Evolutionary conservation across 2,329 filamentous ascomycete genomes (phyloP).

Genomic region (Colletotrichum camelliae): DNA sequence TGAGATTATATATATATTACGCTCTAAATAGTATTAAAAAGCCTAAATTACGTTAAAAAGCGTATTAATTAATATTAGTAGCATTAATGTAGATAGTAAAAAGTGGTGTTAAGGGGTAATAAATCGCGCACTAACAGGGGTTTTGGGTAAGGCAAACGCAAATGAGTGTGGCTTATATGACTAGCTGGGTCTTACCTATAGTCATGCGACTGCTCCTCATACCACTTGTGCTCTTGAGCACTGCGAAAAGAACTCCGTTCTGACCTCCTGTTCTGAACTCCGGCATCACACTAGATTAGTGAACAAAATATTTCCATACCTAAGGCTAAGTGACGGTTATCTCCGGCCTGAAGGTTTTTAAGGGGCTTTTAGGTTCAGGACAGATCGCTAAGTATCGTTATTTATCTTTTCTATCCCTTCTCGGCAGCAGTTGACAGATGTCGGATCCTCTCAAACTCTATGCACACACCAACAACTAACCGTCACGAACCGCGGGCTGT

Average conservation of each 20-base stretch:
- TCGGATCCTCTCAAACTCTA: background rate
- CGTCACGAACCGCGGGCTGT: too few relatives aligned
- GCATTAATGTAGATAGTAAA: too few relatives aligned
- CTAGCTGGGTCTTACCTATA: background rate
- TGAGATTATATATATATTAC: too few relatives aligned
- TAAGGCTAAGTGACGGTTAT: background rate
- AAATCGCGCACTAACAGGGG: too few relatives aligned
- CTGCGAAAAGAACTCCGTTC: accelerated
- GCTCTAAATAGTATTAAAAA: too few relatives aligned
- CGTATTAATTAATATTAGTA: too few relatives aligned
- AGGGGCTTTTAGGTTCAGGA: background rate
- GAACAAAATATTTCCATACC: background rate
- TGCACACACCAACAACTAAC: background rate
- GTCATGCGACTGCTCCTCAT: background rate
- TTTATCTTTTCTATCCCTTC: accelerated
- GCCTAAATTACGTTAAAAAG: too few relatives aligned
- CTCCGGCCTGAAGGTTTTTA: background rate
- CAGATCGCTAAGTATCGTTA: background rate
- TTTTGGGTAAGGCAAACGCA: too few relatives aligned
- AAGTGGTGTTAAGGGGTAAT: too few relatives aligned
- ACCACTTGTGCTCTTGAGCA: background rate
- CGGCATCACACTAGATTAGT: background rate
- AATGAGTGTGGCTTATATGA: background rate
- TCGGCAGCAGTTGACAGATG: background rate
- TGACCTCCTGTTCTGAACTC: background rate